phyloP scores from a whole-genome alignment of 306 rosid genomes.

The Glycyrrhiza uralensis region DNA sequence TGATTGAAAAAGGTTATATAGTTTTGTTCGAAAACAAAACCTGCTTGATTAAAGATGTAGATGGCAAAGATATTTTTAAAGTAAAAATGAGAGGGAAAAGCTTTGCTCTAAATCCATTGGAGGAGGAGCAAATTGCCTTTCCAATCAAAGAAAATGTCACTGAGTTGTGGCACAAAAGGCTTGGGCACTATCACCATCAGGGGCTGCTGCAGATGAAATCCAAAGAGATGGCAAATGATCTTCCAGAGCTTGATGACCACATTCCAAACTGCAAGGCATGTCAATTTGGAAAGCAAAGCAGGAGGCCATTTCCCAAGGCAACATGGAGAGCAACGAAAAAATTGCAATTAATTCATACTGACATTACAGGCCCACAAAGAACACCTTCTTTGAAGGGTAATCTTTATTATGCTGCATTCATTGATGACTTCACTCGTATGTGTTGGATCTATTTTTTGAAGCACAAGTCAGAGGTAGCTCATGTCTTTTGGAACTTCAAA shows the following conservation, averaged over 20 bases:
- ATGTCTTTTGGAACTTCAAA: neutral
- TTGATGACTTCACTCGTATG: too few species aligned
- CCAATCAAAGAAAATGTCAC: too few species aligned
- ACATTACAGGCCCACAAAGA: too few species aligned
- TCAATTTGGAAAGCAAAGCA: neutral
- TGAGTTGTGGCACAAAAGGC: too few species aligned
- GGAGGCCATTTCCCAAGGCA: neutral
- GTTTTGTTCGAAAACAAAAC: too few species aligned
- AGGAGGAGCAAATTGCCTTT: too few species aligned
- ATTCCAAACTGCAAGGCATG: neutral
- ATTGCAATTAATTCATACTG: neutral
- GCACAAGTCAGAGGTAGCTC: neutral
- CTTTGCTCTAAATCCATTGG: too few species aligned
- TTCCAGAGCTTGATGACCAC: neutral
- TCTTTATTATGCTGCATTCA: too few species aligned
- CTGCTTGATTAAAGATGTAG: neutral
- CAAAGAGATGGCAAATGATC: neutral
- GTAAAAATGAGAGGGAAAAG: neutral
- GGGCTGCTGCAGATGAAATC: neutral
- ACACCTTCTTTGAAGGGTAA: too few species aligned
- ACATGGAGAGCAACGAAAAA: neutral
- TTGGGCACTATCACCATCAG: neutral
- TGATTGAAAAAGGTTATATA: too few species aligned
- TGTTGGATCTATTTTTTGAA: neutral
- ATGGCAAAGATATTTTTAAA: neutral